A percentile compares a stretch with the other conserved stretches of the same genome.
Conservation (phyloP, 2,329 filamentous ascomycete species). For the Monosporascus sp. region DNA sequence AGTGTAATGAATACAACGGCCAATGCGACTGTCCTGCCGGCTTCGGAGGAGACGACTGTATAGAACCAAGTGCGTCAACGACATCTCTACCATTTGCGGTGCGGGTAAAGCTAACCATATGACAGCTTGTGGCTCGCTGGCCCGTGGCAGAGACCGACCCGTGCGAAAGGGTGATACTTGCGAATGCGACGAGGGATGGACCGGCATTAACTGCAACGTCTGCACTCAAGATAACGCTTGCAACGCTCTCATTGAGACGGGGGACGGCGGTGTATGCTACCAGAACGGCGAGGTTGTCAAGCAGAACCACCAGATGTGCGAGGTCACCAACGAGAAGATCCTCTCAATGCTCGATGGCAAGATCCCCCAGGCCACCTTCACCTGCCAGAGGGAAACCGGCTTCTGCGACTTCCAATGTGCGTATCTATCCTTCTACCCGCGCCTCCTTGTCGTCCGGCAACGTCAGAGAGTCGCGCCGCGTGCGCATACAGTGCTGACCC, state of each 20-base stretch:
- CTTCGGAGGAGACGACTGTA: constrained; percentile 91
- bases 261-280: constrained; percentile 83
- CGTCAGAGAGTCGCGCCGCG: too few relatives aligned
- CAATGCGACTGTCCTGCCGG: constrained; percentile 90
- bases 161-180: constrained; percentile 68
- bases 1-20: constrained; percentile 84
- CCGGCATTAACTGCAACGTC: constrained; percentile 96
- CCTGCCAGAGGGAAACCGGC: constrained; percentile 67
- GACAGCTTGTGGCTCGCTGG: constrained; percentile 77
- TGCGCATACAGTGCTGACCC: constrained; percentile 3
- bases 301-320: constrained; percentile 95
- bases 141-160: constrained; percentile 72
- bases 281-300: constrained; percentile 85
- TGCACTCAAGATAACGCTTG: constrained; percentile 81
- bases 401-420: constrained; percentile 93
- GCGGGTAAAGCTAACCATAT: constrained; percentile 5
- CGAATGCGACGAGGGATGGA: constrained; percentile 89
- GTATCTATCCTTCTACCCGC: constrained; percentile 22
- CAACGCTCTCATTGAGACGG: constrained; percentile 78
- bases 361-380: constrained; percentile 91
- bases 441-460: not conserved
- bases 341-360: constrained; percentile 76
- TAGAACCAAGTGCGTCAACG: constrained; percentile 60
- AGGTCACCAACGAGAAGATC: constrained; percentile 95
- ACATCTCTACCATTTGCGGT: too few relatives aligned